A percentile compares a stretch with the other conserved stretches of the same genome.
Evolutionary conservation across 177 flowering plant genomes (phyloP).

Genomic region (Tripterygium wilfordii): DNA sequence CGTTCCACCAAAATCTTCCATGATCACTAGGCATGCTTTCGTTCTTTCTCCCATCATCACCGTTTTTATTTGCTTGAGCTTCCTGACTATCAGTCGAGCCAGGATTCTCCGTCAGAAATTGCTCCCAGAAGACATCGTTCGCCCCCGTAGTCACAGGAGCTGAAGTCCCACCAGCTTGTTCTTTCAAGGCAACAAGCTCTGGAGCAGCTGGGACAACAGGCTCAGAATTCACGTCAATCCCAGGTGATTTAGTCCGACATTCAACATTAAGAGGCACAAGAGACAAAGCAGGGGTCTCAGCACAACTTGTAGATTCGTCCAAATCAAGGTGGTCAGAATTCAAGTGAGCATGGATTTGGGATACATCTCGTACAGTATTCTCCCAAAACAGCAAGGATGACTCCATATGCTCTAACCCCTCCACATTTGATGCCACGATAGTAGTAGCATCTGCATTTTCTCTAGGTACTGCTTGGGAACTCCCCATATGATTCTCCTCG

Average conservation of each 20-base stretch:
- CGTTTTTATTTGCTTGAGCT: conserved; percentile 57
- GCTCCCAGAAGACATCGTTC: conserved; percentile 88
- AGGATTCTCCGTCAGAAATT: conserved; percentile 80
- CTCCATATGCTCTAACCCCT: conserved; percentile 33
- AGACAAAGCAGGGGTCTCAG: conserved; percentile 40
- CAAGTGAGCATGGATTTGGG: background rate
- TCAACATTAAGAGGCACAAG: conserved; percentile 35
- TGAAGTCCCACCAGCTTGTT: conserved; percentile 17
- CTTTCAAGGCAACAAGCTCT: conserved; percentile 31
- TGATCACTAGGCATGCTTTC: conserved; percentile 41
- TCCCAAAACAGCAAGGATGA: conserved; percentile 46
- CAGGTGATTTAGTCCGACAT: conserved; percentile 30
- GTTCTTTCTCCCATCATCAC: conserved; percentile 26
- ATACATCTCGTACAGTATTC: conserved; percentile 20
- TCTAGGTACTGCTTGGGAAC: conserved; percentile 13
- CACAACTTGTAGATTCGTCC: conserved; percentile 49
- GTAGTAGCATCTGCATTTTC: conserved; percentile 18
- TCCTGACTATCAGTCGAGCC: conserved; percentile 57
- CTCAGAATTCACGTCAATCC: conserved; percentile 66
- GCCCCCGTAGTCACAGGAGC: conserved; percentile 39
- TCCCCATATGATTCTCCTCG: conserved; percentile 20
- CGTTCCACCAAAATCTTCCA: conserved; percentile 57
- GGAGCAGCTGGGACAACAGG: conserved; percentile 31
- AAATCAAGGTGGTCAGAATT: conserved; percentile 31
- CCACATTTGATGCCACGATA: conserved; percentile 15